Percentiles rank a stretch among this genome's conserved stretches.
phyloP scores from a whole-genome alignment of 768 basidiomycete species.

The Dentipellis fragilis region DNA sequence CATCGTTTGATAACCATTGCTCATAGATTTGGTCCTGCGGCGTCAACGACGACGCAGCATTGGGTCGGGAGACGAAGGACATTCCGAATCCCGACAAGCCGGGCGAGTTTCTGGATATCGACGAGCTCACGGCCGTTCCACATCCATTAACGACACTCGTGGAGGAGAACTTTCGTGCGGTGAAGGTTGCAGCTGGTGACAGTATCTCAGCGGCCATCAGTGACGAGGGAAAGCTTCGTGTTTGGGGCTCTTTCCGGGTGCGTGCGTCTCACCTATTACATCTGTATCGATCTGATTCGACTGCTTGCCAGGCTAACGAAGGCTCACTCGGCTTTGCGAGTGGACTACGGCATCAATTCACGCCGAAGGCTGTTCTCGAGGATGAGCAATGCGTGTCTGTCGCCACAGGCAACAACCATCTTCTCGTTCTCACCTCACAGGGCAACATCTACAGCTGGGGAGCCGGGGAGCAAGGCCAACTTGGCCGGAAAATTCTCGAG shows the following conservation, averaged over 20 bases:
- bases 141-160: conserved; percentile 59
- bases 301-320: conserved; percentile 46
- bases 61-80: conserved; percentile 66
- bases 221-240: conserved; percentile 67
- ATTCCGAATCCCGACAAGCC: conserved; percentile 51
- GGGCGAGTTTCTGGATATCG: conserved; percentile 44
- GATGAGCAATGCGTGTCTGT: conserved; percentile 65
- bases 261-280: conserved; percentile 16
- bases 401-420: conserved; percentile 80
- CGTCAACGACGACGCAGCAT: conserved; percentile 81
- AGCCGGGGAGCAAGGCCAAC: conserved; percentile 81
- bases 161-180: conserved; percentile 77
- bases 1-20: background rate
- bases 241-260: conserved; percentile 89
- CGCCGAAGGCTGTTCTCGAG: conserved; percentile 50
- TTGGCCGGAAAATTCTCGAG: conserved; percentile 84
- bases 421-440: conserved; percentile 79
- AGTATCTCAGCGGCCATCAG: conserved; percentile 82
- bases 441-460: conserved; percentile 88
- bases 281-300: background rate
- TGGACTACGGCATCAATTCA: conserved; percentile 56
- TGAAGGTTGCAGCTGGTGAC: conserved; percentile 77
- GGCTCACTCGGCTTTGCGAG: conserved; percentile 80
- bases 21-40: conserved; percentile 76
- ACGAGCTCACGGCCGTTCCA: conserved; percentile 42